Evolutionary conservation across 2,329 filamentous ascomycete species (phyloP).

Genomic region (Sclerotinia minor): DNA sequence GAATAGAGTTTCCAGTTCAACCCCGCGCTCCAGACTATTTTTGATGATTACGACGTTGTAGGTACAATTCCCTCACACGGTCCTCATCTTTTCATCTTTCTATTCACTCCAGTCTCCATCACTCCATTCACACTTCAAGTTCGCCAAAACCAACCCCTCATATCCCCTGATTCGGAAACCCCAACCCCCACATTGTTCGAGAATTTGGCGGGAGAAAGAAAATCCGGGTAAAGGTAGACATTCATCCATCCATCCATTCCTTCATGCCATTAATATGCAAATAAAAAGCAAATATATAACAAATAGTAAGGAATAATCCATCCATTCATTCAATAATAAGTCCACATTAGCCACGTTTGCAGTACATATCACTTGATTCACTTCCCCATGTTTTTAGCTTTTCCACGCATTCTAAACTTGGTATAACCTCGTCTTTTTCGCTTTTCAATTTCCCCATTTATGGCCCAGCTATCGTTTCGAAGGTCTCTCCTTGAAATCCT

Average conservation of each 20-base stretch:
- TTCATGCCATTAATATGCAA: not conserved
- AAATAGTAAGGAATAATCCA: not conserved
- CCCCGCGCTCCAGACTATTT: constrained; percentile 16
- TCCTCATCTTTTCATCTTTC: not conserved
- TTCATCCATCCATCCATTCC: not conserved
- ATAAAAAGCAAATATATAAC: not conserved
- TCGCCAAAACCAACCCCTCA: not conserved
- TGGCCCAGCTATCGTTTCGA: not conserved
- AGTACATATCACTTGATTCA: too few relatives aligned
- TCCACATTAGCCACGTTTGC: not conserved
- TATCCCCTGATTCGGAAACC: not conserved
- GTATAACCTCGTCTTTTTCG: constrained; percentile 1
- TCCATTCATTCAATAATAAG: not conserved
- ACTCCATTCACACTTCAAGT: not conserved
- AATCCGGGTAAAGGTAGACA: constrained; percentile 2
- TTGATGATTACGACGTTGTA: not conserved
- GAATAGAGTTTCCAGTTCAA: constrained; percentile 16
- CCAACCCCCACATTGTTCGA: constrained; percentile 13
- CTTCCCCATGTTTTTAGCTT: not conserved
- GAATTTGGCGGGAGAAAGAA: constrained; percentile 4
- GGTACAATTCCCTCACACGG: not conserved
- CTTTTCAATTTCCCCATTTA: constrained; percentile 10
- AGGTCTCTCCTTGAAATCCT: not conserved
- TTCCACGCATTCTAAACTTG: not conserved
- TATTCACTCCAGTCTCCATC: not conserved